Conservation (phyloP, 2,329 filamentous ascomycete species). For the Cladophialophora yegresii region DNA sequence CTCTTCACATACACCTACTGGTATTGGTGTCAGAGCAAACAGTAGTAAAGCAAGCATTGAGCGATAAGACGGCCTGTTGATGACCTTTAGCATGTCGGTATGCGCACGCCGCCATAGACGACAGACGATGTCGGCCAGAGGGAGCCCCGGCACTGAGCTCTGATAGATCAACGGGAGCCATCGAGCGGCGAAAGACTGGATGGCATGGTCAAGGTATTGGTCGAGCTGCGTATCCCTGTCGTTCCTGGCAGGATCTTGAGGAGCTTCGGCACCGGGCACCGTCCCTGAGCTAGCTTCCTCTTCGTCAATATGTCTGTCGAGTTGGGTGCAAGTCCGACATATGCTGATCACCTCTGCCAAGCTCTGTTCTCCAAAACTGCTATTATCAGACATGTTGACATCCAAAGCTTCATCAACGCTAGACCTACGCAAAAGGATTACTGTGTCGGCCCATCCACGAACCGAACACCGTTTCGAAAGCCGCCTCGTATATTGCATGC, state of each 20-base stretch:
- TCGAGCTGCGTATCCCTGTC: slow-evolving; percentile 35
- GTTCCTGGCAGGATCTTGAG: slow-evolving; percentile 26
- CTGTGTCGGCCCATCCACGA: slow-evolving; percentile 49
- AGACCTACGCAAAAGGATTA: slow-evolving; percentile 47
- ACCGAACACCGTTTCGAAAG: slow-evolving; percentile 48
- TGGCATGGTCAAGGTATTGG: slow-evolving; percentile 36
- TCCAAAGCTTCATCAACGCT: background rate
- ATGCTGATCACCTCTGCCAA: slow-evolving; percentile 28
- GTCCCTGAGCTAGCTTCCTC: slow-evolving; percentile 13
- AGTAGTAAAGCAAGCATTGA: slow-evolving; percentile 48
- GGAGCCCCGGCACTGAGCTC: background rate
- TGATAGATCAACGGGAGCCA: slow-evolving; percentile 37
- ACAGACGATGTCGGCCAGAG: slow-evolving; percentile 32
- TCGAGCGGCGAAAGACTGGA: slow-evolving; percentile 39
- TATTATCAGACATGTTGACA: background rate
- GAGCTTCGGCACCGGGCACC: slow-evolving; percentile 6
- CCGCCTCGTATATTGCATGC: slow-evolving; percentile 41
- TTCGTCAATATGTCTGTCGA: slow-evolving; percentile 42
- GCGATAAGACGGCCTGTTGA: slow-evolving; percentile 47
- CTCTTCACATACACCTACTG: slow-evolving; percentile 45
- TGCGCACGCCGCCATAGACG: slow-evolving; percentile 44
- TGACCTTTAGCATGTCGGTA: slow-evolving; percentile 46
- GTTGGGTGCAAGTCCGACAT: slow-evolving; percentile 27
- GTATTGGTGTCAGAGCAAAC: slow-evolving; percentile 48
- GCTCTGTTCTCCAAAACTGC: slow-evolving; percentile 26